Conservation (phyloP, 2,329 filamentous ascomycete species). For the Diaporthe sp. region DNA sequence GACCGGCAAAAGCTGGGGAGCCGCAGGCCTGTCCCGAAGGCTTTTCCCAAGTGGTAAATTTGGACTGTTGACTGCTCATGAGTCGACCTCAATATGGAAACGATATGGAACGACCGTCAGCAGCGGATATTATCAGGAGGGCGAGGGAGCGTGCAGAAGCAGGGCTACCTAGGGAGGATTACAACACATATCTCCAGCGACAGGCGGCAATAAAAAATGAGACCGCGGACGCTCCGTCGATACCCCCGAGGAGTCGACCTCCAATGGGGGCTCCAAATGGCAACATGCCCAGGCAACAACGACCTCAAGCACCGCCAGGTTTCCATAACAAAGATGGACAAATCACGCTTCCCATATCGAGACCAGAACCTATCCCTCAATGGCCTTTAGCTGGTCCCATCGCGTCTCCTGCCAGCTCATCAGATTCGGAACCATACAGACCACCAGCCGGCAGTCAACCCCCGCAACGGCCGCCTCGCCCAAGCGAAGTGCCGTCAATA, state of each 20-base stretch:
- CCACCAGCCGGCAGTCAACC: conserved; percentile 62
- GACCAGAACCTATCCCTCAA: conserved; percentile 63
- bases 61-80: conserved; percentile 54
- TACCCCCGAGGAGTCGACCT: conserved; percentile 43
- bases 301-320: conserved; percentile 46
- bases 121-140: conserved; percentile 62
- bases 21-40: conserved; percentile 31
- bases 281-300: conserved; percentile 41
- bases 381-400: conserved; percentile 62
- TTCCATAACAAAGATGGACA: conserved; percentile 51
- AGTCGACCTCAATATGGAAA: conserved; percentile 65
- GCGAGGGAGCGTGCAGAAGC: conserved; percentile 64
- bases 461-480: conserved; percentile 69
- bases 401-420: conserved; percentile 44
- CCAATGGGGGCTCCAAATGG: conserved; percentile 37
- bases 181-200: conserved; percentile 40
- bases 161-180: conserved; percentile 47
- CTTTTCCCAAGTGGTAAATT: conserved; percentile 36
- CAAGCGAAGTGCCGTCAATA: conserved; percentile 69
- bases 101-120: conserved; percentile 58
- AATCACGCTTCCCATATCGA: conserved; percentile 60
- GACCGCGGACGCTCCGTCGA: conserved; percentile 39
- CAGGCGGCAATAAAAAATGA: conserved; percentile 40
- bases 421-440: conserved; percentile 56
- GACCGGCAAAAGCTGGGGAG: conserved; percentile 21